These are phyloP conservation scores for Lophium mytilinum DNA, from an alignment of 495 filamentous ascomycete species.

Conservation along the genomic window DNA sequence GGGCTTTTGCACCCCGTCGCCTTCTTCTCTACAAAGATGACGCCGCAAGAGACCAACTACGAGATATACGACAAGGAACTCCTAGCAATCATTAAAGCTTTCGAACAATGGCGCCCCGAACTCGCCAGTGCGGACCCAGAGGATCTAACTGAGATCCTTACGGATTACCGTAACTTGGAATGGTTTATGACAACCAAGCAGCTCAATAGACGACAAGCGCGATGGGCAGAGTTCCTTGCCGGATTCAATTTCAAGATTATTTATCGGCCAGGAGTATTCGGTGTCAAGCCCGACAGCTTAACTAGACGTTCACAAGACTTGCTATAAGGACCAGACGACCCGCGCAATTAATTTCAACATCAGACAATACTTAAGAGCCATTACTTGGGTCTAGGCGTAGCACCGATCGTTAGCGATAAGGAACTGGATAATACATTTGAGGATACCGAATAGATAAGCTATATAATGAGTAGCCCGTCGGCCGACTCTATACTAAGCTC, in stretches of 20 bases:
- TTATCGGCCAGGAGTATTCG: no score
- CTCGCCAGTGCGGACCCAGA: neutral
- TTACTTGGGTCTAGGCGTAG: no score
- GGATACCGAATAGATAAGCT: no score
- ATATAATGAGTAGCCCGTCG: no score
- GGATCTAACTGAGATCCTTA: neutral
- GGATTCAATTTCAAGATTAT: neutral
- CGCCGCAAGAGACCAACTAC: neutral
- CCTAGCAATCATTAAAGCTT: neutral
- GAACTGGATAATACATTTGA: no score
- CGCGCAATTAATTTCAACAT: no score
- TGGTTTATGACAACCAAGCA: neutral
- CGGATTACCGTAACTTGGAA: neutral
- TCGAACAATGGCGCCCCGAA: neutral
- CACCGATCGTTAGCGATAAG: no score
- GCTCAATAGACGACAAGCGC: neutral
- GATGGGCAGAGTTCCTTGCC: neutral
- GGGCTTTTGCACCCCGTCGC: neutral
- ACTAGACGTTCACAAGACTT: no score
- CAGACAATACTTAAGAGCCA: no score
- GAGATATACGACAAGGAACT: neutral
- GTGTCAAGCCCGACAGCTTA: no score
- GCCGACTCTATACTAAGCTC: no score
- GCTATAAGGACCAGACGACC: no score
- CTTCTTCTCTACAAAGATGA: neutral